Evolutionary conservation across 257 asterid genomes (phyloP).

Genomic region (Anisodus tanguticus): DNA sequence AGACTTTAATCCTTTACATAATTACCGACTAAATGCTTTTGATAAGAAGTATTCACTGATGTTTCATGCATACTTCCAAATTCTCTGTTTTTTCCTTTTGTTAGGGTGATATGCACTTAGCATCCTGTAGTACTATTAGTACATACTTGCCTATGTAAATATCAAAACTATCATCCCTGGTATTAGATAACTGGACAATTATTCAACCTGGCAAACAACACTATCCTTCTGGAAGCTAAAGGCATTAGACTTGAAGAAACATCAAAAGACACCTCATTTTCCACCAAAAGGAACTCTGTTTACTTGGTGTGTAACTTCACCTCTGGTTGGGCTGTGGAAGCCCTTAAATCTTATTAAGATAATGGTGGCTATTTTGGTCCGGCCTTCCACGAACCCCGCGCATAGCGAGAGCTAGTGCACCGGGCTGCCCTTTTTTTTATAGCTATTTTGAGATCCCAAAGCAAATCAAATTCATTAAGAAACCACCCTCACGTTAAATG

Average conservation of each 20-base stretch:
- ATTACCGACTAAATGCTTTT: background rate
- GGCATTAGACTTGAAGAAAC: background rate
- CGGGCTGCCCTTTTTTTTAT: no score
- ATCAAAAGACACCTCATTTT: constrained; percentile 7
- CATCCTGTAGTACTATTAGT: background rate
- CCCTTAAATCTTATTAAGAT: constrained; percentile 23
- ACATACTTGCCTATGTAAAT: background rate
- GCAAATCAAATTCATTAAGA: background rate
- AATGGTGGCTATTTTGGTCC: background rate
- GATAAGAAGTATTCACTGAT: background rate
- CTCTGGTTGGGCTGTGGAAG: background rate
- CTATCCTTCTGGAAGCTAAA: background rate
- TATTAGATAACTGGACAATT: background rate
- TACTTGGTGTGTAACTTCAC: background rate
- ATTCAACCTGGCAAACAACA: background rate
- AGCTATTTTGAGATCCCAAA: background rate
- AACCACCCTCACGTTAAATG: background rate
- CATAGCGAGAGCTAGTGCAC: no score
- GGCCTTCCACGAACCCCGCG: no score
- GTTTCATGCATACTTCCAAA: background rate
- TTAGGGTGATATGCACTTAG: background rate
- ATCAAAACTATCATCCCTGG: background rate
- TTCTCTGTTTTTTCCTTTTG: background rate
- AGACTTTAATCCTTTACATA: background rate
- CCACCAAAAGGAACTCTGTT: background rate